Percentiles rank a stretch among this genome's conserved stretches.
These are phyloP conservation scores for Colletotrichum camelliae DNA, from an alignment of 2,329 filamentous ascomycete genomes.

Conservation along the genomic window DNA sequence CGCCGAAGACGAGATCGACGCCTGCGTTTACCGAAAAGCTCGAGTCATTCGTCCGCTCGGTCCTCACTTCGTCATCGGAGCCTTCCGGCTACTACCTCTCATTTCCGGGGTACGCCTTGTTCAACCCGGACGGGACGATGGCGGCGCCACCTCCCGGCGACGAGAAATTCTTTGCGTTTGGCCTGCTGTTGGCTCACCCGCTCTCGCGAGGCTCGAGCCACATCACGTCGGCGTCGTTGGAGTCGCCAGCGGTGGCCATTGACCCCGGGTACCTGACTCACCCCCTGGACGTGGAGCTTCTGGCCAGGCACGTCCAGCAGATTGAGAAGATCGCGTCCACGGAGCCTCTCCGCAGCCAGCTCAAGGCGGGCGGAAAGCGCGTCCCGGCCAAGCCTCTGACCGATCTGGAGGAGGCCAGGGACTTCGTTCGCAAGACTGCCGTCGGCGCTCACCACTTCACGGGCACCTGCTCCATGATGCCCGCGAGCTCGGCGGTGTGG, in stretches of 20 bases:
- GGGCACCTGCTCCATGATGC: constrained; percentile 56
- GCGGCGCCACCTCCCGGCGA: constrained; percentile 17
- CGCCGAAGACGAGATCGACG: constrained; percentile 3
- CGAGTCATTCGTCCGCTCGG: constrained; percentile 16
- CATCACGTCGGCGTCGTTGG: constrained; percentile 47
- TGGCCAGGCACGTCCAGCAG: constrained; percentile 48
- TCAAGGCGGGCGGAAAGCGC: constrained; percentile 40
- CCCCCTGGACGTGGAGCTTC: constrained; percentile 62
- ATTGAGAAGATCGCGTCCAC: constrained; percentile 42
- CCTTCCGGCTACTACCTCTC: constrained; percentile 23
- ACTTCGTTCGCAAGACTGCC: constrained; percentile 37
- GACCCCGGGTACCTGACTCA: constrained; percentile 62
- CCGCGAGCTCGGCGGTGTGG: constrained; percentile 55
- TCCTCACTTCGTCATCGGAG: constrained; percentile 15
- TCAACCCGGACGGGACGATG: constrained; percentile 16
- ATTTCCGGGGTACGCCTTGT: constrained; percentile 21
- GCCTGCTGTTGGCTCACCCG: constrained; percentile 65
- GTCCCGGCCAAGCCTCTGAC: constrained; percentile 25
- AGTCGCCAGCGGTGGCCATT: constrained; percentile 33
- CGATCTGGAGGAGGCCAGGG: constrained; percentile 37
- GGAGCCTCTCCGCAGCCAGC: constrained; percentile 44
- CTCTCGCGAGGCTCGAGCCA: constrained; percentile 66
- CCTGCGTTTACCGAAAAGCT: constrained; percentile 5
- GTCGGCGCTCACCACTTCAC: constrained; percentile 51
- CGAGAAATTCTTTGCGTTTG: constrained; percentile 57